A percentile compares a stretch with the other conserved stretches of the same genome.
Conservation (phyloP, 441 rosid genomes). For the Gossypium trilobum region DNA sequence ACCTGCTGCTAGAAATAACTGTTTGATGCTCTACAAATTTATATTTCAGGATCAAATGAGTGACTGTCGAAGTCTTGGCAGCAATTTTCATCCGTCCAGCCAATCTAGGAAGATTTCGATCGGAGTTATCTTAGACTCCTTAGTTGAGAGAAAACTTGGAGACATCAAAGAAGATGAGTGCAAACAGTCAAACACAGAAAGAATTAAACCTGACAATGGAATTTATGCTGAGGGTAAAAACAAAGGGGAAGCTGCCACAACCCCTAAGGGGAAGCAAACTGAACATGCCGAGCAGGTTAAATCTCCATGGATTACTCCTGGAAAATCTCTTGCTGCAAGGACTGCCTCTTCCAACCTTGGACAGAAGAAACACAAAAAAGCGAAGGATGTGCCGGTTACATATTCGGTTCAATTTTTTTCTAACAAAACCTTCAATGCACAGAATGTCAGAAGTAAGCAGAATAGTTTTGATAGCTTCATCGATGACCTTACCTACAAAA, state of each 20-base stretch:
- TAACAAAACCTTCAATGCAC: constrained; percentile 31
- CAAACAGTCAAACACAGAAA: constrained; percentile 26
- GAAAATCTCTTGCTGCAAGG: constrained; percentile 34
- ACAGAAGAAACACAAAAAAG: constrained; percentile 28
- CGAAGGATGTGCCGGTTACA: constrained; percentile 26
- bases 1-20: background rate
- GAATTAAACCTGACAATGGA: constrained; percentile 24
- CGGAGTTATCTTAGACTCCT: constrained; percentile 52
- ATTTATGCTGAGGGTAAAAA: constrained; percentile 25
- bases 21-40: background rate
- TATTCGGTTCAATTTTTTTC: constrained; percentile 30
- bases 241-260: constrained; percentile 22
- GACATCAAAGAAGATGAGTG: constrained; percentile 24
- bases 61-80: constrained; percentile 44
- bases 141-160: constrained; percentile 29
- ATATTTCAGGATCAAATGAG: constrained; percentile 49
- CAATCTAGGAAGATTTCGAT: constrained; percentile 72
- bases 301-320: constrained; percentile 55
- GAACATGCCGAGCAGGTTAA: constrained; percentile 23
- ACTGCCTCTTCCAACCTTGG: constrained; percentile 24
- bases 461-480: constrained; percentile 19
- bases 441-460: constrained; percentile 27
- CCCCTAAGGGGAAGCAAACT: constrained; percentile 30
- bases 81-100: constrained; percentile 47
- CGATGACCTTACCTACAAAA: constrained; percentile 27